Percentiles rank a stretch among this genome's conserved stretches.
These are phyloP conservation scores for Cordyceps cicadae DNA, from an alignment of 2,329 filamentous ascomycete genomes.

Conservation along the genomic window DNA sequence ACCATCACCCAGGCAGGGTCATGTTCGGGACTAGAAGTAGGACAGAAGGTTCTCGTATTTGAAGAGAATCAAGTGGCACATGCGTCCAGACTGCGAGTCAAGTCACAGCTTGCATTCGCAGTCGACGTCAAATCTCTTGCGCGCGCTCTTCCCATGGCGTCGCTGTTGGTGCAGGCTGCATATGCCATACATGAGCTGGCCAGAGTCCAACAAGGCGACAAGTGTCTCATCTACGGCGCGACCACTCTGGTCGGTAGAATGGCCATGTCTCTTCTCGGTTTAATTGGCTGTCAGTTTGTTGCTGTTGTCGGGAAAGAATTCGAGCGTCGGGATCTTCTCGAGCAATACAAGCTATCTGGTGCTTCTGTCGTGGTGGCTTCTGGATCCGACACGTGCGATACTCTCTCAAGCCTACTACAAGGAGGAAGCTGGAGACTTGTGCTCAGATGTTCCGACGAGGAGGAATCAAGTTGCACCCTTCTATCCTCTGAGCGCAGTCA, in stretches of 20 bases:
- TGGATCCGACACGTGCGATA: too few species aligned
- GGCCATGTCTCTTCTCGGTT: background rate
- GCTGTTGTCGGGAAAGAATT: background rate
- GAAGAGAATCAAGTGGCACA: background rate
- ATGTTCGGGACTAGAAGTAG: background rate
- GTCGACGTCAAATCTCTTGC: background rate
- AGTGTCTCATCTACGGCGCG: background rate
- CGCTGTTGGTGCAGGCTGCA: background rate
- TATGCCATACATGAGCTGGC: background rate
- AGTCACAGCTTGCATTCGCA: background rate
- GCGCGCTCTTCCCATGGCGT: background rate
- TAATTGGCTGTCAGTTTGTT: background rate
- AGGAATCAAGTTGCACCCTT: accelerated
- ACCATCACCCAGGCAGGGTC: background rate
- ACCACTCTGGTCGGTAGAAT: background rate
- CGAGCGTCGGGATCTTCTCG: background rate
- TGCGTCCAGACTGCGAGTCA: background rate
- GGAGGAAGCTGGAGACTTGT: background rate
- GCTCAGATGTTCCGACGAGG: background rate
- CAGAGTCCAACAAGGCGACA: background rate
- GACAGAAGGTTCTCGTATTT: background rate
- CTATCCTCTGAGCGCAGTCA: background rate
- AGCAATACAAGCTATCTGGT: background rate
- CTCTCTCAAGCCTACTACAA: background rate
- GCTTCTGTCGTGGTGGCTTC: background rate